Base-by-base conservation (phyloP, 768 basidiomycete species). In the Lyophyllum semitale region DNA sequence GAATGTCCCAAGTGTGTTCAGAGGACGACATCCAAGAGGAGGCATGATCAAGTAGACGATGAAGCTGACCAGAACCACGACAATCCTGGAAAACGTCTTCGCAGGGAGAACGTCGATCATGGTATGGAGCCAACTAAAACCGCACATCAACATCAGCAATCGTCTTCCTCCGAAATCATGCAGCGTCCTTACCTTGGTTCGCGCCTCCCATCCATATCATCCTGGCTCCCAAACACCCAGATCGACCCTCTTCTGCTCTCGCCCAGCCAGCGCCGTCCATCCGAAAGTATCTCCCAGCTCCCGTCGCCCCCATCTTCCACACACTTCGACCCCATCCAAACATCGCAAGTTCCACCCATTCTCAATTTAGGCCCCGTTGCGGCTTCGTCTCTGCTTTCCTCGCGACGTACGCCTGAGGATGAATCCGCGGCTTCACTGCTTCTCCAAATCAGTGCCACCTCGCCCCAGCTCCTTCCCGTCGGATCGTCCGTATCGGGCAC, bases 391-490 rank as follows among this genome's bases (percentile, higher is more conserved):
- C 48, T 54, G 8, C 46, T 59, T 12, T 62, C 61, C 17, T 55
- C 66, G 6, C 50, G 48, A 35, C 77, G 74, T 44, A 82, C 83
- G 4, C 81, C 84, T 0, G 88, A 89, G 51, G 88, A 91, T 64
- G 85, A 89, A 70, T 79, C 76, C 0, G 88, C 87, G 0, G 88
- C 87, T 15, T 83, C 87, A 3, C 71, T 89, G 55, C 67, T 89
- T 13, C 68, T 89, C 35, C 84, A 87, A 57, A 88, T 89, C 57
- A 79, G 82, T 59, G 73, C 77, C 1, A 78, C 80, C 29, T 73
- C 74, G 33, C 73, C 77, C 9, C 44, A 46, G 15, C 25, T 56
- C 18, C 23, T 49, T 8, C 57, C 60, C 5, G 25, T 44, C 12
- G 25, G 25, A 25, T 26, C 43, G 12, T 44, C 43, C 1, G 9